Evolutionary conservation across 371 early-diverging fungal species (phyloP), one percentile per base, ranked within the genome.

Genomic region (Rhizopus delemar): DNA sequence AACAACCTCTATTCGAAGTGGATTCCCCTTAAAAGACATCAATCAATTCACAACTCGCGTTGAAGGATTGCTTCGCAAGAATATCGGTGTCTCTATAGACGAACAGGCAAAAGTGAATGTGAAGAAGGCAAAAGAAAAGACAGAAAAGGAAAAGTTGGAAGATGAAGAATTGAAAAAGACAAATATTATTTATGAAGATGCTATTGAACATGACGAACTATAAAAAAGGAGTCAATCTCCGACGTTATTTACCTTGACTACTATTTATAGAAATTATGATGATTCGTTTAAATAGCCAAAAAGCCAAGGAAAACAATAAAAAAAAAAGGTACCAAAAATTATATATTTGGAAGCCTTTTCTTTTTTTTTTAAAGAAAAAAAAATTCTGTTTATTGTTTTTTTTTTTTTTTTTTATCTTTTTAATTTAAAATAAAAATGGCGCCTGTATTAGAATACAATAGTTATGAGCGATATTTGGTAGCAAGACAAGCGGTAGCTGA

Each of bases 1-100:
- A 59, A 86, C 90, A 16, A 88, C 92, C 7, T 70, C 87, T 29
- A 79, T 94, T 39, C 85, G 87, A 16, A 88, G 88, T 59, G 94
- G 94, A 0, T 94, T 83, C 60, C 69, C 80, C 16, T 58, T 91
- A 35, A 80, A 85, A 61, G 85, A 90, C 58, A 41, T 81, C 29
- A 70, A 58, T 53, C 65, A 67, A 6, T 94, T 92, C 65, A 85
- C 90, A 6, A 74, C 69, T 46, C 86, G 87, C 33, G 83, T 93
- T 16, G 93, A 93, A 60, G 80, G 69, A 43, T 79, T 91, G 54
- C 63, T 93, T 32, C 79, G 93, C 53, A 70, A 71, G 35, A 78
- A 75, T 29, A 69, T 93, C 34, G 88, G 87, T 34, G 86, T 77
- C 55, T 77, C 81, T 31, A 62, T 82, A 13, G 68, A 70, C 32